These are phyloP conservation scores for Talaromyces atroroseus DNA, from an alignment of 2,329 filamentous ascomycete species.

Conservation along the genomic window DNA sequence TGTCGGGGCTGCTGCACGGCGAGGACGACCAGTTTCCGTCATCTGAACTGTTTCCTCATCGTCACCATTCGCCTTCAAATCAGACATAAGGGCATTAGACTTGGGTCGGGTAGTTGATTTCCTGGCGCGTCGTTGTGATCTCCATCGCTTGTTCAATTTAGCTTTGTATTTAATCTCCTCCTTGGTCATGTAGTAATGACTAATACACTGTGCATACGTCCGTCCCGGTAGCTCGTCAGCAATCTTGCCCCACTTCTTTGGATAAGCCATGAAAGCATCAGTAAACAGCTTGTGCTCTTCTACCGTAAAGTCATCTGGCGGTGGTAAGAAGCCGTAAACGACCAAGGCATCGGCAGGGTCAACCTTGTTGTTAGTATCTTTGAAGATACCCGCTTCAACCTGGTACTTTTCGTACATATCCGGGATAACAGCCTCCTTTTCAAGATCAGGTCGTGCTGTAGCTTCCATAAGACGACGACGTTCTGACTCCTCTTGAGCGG, in stretches of 20 bases:
- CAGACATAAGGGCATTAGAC: constrained; percentile 45
- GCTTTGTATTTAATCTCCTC: constrained; percentile 47
- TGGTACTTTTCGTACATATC: constrained; percentile 43
- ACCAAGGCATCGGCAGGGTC: constrained; percentile 34
- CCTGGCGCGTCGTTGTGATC: constrained; percentile 35
- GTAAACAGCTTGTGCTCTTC: constrained; percentile 44
- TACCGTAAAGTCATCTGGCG: constrained; percentile 43
- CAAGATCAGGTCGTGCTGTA: constrained; percentile 40
- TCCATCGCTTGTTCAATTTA: constrained; percentile 43
- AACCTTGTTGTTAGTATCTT: constrained; percentile 43
- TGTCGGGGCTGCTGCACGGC: constrained; percentile 46
- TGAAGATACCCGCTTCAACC: constrained; percentile 35
- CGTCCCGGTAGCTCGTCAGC: constrained; percentile 43
- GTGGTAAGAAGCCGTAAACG: constrained; percentile 42
- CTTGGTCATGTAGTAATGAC: constrained; percentile 49
- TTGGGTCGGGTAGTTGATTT: constrained; percentile 36
- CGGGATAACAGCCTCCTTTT: constrained; percentile 43
- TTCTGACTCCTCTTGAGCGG: constrained; percentile 44
- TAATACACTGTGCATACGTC: constrained; percentile 45
- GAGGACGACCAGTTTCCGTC: constrained; percentile 46
- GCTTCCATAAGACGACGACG: constrained; percentile 39
- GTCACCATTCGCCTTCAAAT: constrained; percentile 41
- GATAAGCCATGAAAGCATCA: constrained; percentile 43
- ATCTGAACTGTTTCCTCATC: constrained; percentile 42
- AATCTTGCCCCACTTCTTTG: constrained; percentile 50